These are phyloP conservation scores for Arachis stenosperma DNA, from an alignment of 306 rosid genomes.

Conservation along the genomic window DNA sequence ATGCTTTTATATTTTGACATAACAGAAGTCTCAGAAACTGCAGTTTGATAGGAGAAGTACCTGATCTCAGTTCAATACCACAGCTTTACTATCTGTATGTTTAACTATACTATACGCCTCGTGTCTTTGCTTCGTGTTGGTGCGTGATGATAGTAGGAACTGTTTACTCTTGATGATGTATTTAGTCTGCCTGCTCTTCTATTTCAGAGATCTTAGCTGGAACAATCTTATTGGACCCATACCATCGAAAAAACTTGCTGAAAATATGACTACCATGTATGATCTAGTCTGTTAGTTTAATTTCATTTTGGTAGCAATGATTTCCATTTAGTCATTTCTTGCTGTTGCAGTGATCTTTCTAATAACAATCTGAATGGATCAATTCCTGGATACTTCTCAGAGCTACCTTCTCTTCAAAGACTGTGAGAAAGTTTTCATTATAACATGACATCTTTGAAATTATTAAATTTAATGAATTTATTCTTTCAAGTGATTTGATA, in stretches of 20 bases:
- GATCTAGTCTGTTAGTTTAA: constrained; percentile 1
- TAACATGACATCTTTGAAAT: background rate
- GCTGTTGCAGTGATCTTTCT: constrained; percentile 63
- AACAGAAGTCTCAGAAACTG: constrained; percentile 91
- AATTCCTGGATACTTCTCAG: constrained; percentile 54
- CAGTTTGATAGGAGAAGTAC: constrained; percentile 73
- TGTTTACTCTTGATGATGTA: constrained; percentile 7
- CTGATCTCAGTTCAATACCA: constrained; percentile 63
- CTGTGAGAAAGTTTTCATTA: constrained; percentile 58
- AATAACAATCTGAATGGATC: constrained; percentile 68
- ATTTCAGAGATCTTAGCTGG: constrained; percentile 84
- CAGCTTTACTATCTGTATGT: constrained; percentile 77
- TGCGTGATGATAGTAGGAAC: constrained; percentile 4
- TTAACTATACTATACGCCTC: constrained; percentile 1
- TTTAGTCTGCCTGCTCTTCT: constrained; percentile 32
- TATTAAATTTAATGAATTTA: background rate
- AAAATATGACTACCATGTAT: constrained; percentile 71
- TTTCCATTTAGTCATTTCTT: constrained; percentile 14
- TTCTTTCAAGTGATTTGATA: constrained; percentile 24
- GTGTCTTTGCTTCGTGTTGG: constrained; percentile 17
- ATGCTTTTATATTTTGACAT: constrained; percentile 39
- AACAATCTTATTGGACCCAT: constrained; percentile 68
- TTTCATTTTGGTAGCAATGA: constrained; percentile 3
- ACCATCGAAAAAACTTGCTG: constrained; percentile 63
- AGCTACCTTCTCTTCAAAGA: constrained; percentile 68